Conservation (phyloP, 1,284 basidiomycete genomes). For the Moesziomyces aphidis region DNA sequence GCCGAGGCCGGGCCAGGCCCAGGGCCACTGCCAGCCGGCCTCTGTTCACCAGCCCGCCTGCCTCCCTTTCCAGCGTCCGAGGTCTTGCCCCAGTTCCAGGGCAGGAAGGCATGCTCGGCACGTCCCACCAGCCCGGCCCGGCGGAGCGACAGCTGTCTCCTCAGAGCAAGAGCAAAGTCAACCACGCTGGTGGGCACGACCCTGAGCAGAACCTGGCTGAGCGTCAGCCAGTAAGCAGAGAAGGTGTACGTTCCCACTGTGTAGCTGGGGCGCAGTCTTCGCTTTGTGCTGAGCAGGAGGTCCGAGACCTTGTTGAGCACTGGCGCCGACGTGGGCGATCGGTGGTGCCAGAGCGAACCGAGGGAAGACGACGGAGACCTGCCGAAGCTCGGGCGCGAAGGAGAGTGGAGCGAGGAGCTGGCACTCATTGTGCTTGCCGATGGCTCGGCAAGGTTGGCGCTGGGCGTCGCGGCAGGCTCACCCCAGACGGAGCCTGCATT, state of each 20-base stretch:
- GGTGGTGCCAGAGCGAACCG: constrained; percentile 44
- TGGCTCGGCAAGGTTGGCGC: constrained; percentile 3
- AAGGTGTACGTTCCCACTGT: constrained; percentile 37
- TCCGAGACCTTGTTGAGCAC: constrained; percentile 45
- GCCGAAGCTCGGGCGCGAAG: constrained; percentile 30
- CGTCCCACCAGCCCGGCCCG: constrained; percentile 39
- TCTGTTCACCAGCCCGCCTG: constrained; percentile 8
- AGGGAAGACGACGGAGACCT: constrained; percentile 47
- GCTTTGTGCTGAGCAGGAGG: constrained; percentile 47
- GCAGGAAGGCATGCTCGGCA: constrained; percentile 47
- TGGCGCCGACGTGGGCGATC: constrained; percentile 45
- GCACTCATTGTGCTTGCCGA: constrained; percentile 7
- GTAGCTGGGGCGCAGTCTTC: constrained; percentile 40
- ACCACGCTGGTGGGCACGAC: constrained; percentile 43
- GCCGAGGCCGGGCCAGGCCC: constrained; percentile 52
- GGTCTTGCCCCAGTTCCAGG: constrained; percentile 33
- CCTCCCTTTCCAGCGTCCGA: not conserved
- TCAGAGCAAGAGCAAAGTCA: constrained; percentile 34
- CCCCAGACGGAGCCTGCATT: constrained; percentile 43
- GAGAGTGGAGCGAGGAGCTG: constrained; percentile 17
- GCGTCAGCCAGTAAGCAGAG: constrained; percentile 40
- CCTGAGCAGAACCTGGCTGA: constrained; percentile 42
- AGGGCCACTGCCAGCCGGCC: constrained; percentile 20
- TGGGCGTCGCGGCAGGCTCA: constrained; percentile 2
- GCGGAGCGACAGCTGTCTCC: constrained; percentile 42